Base-by-base conservation (phyloP, 129 eudicot genomes). In the Glebionis coronaria region DNA sequence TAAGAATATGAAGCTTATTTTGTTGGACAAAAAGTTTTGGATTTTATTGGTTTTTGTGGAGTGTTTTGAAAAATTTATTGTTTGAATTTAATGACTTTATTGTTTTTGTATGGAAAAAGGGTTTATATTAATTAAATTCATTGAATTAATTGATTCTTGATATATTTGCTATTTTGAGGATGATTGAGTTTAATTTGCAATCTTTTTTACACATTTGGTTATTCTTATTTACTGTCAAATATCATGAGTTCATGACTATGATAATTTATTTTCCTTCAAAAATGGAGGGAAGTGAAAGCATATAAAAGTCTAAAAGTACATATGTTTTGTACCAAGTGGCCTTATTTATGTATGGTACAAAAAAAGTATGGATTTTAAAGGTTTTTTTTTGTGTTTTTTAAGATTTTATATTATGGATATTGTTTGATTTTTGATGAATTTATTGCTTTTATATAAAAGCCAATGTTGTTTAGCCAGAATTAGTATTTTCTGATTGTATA, bases 31-130 rank as follows among this genome's bases (percentile, higher is more conserved):
- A 35, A 35, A 35, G 42, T 35, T 35, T n/a, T 71, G 44, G 56
- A 16, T 67, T 61, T 42, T 56, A 51, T 55, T 69, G 55, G 73
- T 20, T 68, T 53, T 40, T 35, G 23, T 68, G 40, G 51, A 29
- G 15, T 65, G 72, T 46, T 14, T 50, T 27, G 44, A 25, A 12
- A 4, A 45, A 23, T 56, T 46, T 70, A 31, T 46, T 70, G 38
- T 59, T 28, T 46, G 2, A 28, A 31, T 31, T 46, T 42, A 51
- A 71, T 45, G 15, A 25, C 7, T 35, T 49, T 11, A 59, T 20
- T 71, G 42, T 31, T 31, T 52, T 64, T 16, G 18, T 46, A 38
- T 55, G 29, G 23, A 12, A 61, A 3, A 28, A 44, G 61, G 35
- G 68, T 35, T 58, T 74, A 52, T 9, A n/a, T 14, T 14, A 35